A percentile compares a stretch with the other conserved stretches of the same genome.
Evolutionary conservation across 2,329 filamentous ascomycete species (phyloP).

Genomic region (Fusarium virguliforme): DNA sequence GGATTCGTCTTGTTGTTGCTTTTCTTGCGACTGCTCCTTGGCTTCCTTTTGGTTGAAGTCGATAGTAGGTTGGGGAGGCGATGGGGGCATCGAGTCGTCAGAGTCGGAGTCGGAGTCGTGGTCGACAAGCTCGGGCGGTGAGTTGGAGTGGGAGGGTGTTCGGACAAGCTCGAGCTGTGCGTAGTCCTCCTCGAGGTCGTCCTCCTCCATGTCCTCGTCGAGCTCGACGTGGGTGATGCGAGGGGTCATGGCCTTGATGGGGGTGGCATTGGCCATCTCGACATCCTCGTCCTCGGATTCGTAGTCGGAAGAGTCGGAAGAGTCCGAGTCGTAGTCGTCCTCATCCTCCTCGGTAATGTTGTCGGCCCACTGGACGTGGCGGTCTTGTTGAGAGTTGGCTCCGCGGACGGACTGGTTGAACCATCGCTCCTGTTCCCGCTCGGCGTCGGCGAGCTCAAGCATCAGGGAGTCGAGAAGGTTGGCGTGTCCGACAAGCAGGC

Average conservation of each 20-base stretch:
- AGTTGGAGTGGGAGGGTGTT: conserved; percentile 76
- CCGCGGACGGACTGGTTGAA: conserved; percentile 96
- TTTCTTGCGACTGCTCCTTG: conserved; percentile 60
- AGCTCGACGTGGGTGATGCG: conserved; percentile 56
- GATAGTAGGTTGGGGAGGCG: conserved; percentile 72
- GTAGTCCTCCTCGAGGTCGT: conserved; percentile 76
- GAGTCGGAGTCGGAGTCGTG: conserved; percentile 77
- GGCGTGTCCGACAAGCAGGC: conserved; percentile 95
- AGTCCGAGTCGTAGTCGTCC: conserved; percentile 78
- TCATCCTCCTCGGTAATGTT: conserved; percentile 79
- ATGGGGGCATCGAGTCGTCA: conserved; percentile 84
- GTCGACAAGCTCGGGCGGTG: conserved; percentile 79
- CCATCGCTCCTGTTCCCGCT: conserved; percentile 96
- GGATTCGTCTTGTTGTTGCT: conserved; percentile 57
- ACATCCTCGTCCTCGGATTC: conserved; percentile 72
- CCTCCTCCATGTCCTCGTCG: conserved; percentile 65
- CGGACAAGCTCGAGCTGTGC: conserved; percentile 77
- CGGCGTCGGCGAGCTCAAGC: conserved; percentile 91
- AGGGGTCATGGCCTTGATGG: conserved; percentile 60
- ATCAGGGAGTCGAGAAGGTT: conserved; percentile 98
- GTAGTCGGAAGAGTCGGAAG: conserved; percentile 67
- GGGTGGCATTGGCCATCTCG: conserved; percentile 68
- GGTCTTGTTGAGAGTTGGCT: conserved; percentile 72
- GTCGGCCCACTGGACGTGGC: conserved; percentile 91
- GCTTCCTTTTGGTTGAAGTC: conserved; percentile 73